Percentiles rank a stretch among this genome's conserved stretches.
phyloP scores from a whole-genome alignment of 805 yeast genomes.

The Ogataea glucozyma region DNA sequence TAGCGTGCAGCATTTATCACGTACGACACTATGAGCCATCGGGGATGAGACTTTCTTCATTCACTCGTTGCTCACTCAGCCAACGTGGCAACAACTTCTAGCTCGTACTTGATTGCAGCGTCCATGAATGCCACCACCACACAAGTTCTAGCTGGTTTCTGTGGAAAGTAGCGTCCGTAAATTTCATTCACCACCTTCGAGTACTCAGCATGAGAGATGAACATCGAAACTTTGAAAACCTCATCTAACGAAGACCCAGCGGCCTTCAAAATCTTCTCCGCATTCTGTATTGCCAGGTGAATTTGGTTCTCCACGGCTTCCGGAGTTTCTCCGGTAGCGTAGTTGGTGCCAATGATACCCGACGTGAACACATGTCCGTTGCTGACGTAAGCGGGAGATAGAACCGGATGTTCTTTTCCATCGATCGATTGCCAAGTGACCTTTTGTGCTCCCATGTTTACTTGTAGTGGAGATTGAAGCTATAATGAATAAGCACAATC shows the following conservation, averaged over 20 bases:
- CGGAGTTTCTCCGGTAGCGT: constrained; percentile 43
- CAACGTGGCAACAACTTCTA: constrained; percentile 40
- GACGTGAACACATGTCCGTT: constrained; percentile 31
- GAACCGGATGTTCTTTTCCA: constrained; percentile 31
- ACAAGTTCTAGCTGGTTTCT: constrained; percentile 55
- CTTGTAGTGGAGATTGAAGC: neutral
- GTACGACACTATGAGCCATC: no score
- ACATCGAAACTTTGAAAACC: constrained; percentile 51
- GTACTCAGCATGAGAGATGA: constrained; percentile 47
- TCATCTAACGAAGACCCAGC: constrained; percentile 48
- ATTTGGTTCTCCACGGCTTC: constrained; percentile 47
- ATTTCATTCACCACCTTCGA: constrained; percentile 46
- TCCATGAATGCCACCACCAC: constrained; percentile 54
- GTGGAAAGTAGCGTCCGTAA: constrained; percentile 47
- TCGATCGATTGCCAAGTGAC: constrained; percentile 40
- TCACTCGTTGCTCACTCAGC: no score
- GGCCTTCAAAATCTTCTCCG: constrained; percentile 42
- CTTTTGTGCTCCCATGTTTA: constrained; percentile 25
- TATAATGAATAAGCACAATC: no score
- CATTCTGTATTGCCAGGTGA: constrained; percentile 44
- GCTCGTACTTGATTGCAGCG: constrained; percentile 47
- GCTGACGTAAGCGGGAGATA: constrained; percentile 24
- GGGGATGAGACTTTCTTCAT: no score
- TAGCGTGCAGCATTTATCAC: no score
- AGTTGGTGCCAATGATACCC: constrained; percentile 27